These are phyloP conservation scores for Gaultheria prostrata DNA, from an alignment of 148 eudicot species.

Conservation along the genomic window DNA sequence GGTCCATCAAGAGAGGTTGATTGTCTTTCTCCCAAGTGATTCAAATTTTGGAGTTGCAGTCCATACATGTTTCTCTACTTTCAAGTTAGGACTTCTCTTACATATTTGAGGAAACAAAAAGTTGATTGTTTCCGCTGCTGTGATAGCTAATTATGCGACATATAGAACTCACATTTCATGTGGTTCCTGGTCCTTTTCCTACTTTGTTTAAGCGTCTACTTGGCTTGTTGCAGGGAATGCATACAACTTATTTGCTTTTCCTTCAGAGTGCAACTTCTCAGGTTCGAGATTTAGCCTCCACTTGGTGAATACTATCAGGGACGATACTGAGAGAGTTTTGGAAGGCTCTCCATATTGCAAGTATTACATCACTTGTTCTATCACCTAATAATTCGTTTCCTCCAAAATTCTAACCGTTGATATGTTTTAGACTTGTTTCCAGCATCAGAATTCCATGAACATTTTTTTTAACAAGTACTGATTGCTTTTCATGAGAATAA, in stretches of 20 bases:
- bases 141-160: not conserved
- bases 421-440: not conserved
- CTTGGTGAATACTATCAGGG: conserved; percentile 61
- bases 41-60: not conserved
- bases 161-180: not conserved
- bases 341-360: conserved; percentile 46
- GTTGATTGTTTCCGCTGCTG: not conserved
- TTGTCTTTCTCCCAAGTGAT: not conserved
- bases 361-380: conserved; percentile 32
- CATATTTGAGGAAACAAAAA: not conserved
- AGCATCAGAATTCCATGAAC: not conserved
- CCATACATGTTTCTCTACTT: not conserved
- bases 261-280: conserved; percentile 97
- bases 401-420: not conserved
- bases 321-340: conserved; percentile 46
- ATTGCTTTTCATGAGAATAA: not conserved
- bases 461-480: not conserved
- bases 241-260: conserved; percentile 90
- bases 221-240: conserved; percentile 43
- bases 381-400: not conserved
- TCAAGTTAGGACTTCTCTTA: not conserved
- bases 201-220: not conserved
- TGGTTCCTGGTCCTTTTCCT: not conserved
- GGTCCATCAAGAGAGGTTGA: not conserved
- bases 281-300: conserved; percentile 76